Evolutionary conservation across 164 flowering plant genomes (phyloP), one percentile per base, ranked within the genome.

Genomic region (Platanus orientalis): DNA sequence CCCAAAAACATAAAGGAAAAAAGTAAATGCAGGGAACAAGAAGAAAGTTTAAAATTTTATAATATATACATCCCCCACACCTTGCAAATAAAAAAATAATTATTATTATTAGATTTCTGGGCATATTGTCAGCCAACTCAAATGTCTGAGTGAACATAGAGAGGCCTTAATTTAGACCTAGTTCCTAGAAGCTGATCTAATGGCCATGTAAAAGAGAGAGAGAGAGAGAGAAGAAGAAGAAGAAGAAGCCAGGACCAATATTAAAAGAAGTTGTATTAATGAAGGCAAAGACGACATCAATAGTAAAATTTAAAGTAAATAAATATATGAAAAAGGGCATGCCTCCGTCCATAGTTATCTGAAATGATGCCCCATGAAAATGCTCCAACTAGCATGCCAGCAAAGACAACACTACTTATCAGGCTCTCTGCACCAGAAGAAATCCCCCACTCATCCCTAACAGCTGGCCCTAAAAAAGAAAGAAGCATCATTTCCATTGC

Each of bases 401-500:
- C 92, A 75, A 94, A 94, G 36, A 89, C 97, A 40, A 83, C 82
- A 57, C 86, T 94, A 17, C 94, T 81, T 16, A 91, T 81, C 11
- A 91, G 52, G 70, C 89, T 83, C 69, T 94, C 93, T 76, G 87
- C 68, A 26, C 70, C 79, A 14, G 95, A 75, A 54, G 97, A 82
- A 66, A 94, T 87, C 17, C 69, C 74, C 98, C 98, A 93, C 34
- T 81, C 70, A 42, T 80, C 71, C 60, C 79, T 82, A 65, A 93
- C 87, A 19, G 97, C 88, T 23, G 96, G 89, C 58, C 97, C 99
- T 0, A 91, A 75, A 72, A 93, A 88, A 17, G 97, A 89, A 4
- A 91, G 87, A 69, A 94, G 83, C 97, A 94, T 89, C 88, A 91
- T 80, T 67, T 94, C 99, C 96, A 91, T 91, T 32, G 97, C 97